Conservation (phyloP, 306 rosid species). For the Ochetophila trinervis region DNA sequence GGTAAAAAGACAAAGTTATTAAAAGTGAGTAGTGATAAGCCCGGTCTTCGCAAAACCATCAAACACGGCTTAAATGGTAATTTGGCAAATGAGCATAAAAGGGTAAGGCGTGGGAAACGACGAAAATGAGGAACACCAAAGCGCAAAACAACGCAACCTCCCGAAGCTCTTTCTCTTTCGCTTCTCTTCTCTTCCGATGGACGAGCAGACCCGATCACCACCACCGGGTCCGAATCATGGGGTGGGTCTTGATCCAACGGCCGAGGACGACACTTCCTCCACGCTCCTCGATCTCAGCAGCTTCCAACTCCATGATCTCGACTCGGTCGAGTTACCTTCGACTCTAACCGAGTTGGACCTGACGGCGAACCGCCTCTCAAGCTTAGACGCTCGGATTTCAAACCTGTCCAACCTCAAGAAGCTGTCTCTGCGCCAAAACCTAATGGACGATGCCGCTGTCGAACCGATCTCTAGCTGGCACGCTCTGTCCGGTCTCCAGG, state of each 20-base stretch:
- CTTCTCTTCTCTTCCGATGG: constrained; percentile 12
- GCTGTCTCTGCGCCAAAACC: constrained; percentile 88
- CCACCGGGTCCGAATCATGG: constrained; percentile 22
- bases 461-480: constrained; percentile 66
- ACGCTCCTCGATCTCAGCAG: constrained; percentile 76
- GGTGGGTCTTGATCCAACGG: constrained; percentile 23
- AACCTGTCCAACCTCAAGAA: constrained; percentile 62
- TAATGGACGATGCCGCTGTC: constrained; percentile 56
- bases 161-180: no score
- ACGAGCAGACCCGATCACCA: constrained; percentile 18
- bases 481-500: constrained; percentile 61
- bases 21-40: no score
- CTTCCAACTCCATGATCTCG: constrained; percentile 78
- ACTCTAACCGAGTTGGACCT: constrained; percentile 83
- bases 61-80: no score
- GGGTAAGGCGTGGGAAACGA: no score
- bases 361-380: constrained; percentile 75
- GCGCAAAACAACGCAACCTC: background rate
- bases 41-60: no score
- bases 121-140: background rate
- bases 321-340: constrained; percentile 62
- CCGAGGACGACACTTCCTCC: constrained; percentile 44
- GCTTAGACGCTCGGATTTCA: constrained; percentile 73
- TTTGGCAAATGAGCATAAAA: background rate
- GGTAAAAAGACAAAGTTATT: no score